phyloP scores from a whole-genome alignment of 1,284 basidiomycete genomes.

The Malassezia equina region DNA sequence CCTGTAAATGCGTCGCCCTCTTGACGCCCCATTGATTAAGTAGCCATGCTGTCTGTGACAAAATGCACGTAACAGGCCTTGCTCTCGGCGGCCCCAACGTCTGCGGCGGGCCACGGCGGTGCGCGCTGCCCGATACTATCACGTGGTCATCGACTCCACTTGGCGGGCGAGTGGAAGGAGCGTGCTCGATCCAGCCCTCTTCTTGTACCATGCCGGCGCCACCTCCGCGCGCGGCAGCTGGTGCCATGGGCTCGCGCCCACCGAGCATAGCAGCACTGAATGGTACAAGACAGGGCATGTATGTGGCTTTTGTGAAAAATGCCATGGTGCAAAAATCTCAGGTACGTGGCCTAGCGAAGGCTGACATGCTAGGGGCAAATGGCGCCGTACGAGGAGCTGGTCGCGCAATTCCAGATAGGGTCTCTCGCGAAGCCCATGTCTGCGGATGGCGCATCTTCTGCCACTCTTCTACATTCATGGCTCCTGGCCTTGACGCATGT shows the following conservation, averaged over 20 bases:
- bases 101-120: neutral
- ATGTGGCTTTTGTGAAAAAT: constrained; percentile 69
- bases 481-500: constrained; percentile 53
- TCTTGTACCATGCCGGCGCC: constrained; percentile 10
- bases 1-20: constrained; percentile 23
- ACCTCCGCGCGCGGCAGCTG: neutral
- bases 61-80: neutral
- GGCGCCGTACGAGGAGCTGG: constrained; percentile 52
- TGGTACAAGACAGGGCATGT: constrained; percentile 58
- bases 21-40: neutral
- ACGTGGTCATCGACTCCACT: constrained; percentile 6
- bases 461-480: constrained; percentile 43
- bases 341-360: constrained; percentile 51
- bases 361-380: constrained; percentile 20
- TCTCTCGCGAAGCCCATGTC: constrained; percentile 11
- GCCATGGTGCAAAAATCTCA: constrained; percentile 64
- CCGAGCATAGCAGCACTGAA: neutral
- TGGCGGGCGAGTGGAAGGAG: neutral
- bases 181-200: neutral
- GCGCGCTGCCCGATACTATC: neutral
- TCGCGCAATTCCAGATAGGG: constrained; percentile 51
- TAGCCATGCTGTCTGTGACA: neutral
- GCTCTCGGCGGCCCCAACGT: neutral
- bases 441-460: constrained; percentile 11
- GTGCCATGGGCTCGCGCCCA: neutral